Percentiles rank a stretch among this genome's conserved stretches.
These are phyloP conservation scores for Scortechinia acanthostroma DNA, from an alignment of 2,329 filamentous ascomycete genomes.

Conservation along the genomic window DNA sequence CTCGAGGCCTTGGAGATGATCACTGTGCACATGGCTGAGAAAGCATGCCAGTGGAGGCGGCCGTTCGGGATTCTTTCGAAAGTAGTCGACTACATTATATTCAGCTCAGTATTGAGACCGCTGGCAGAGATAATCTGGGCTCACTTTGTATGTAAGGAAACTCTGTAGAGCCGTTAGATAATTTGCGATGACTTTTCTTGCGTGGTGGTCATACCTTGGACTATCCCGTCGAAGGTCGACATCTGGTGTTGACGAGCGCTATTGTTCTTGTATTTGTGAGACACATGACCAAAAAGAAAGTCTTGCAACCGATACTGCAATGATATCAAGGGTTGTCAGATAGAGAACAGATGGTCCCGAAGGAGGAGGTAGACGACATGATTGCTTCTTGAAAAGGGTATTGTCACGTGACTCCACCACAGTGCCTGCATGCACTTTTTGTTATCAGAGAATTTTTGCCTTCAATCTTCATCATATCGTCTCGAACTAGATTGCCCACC, in stretches of 20 bases:
- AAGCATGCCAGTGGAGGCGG: slow-evolving; percentile 74
- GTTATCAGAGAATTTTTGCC: too few relatives aligned
- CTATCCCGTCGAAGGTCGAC: slow-evolving; percentile 71
- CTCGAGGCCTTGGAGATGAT: slow-evolving; percentile 79
- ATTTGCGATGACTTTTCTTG: not conserved
- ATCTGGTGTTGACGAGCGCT: slow-evolving; percentile 39
- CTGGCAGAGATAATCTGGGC: slow-evolving; percentile 6
- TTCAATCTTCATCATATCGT: too few relatives aligned
- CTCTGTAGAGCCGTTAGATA: not conserved
- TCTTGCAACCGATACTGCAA: too few relatives aligned
- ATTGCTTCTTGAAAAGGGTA: too few relatives aligned
- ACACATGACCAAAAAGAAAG: too few relatives aligned
- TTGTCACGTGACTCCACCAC: too few relatives aligned
- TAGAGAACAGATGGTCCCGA: too few relatives aligned
- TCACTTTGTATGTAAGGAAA: not conserved
- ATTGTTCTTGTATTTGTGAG: too few relatives aligned
- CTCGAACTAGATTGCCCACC: too few relatives aligned
- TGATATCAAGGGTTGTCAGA: too few relatives aligned
- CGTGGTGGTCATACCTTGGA: slow-evolving; percentile 40
- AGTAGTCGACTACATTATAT: slow-evolving; percentile 68
- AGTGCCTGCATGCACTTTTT: too few relatives aligned
- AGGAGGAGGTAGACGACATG: too few relatives aligned
- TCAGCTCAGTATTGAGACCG: not conserved
- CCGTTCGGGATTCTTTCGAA: slow-evolving; percentile 46
- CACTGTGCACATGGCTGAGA: slow-evolving; percentile 85